Conservation (phyloP, 805 yeast species). For the Ogataea neopini region DNA sequence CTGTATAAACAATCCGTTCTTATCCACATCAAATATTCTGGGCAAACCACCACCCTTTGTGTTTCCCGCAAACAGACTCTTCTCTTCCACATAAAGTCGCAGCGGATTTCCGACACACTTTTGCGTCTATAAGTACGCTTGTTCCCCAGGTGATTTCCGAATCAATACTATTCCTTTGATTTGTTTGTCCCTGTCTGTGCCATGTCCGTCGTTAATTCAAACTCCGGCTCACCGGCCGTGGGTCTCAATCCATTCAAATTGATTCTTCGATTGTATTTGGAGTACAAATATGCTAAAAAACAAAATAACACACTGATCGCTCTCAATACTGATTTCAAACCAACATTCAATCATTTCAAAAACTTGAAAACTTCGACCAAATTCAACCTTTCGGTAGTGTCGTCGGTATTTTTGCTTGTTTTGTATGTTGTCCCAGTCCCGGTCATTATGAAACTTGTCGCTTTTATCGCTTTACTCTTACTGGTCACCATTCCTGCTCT, state of each 20-base stretch:
- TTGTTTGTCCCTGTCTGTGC: neutral
- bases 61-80: too few species aligned
- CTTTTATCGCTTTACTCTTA: conserved; percentile 39
- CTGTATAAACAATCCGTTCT: conserved; percentile 6
- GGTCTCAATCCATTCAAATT: conserved; percentile 19
- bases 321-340: conserved; percentile 21
- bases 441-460: conserved; percentile 37
- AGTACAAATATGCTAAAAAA: conserved; percentile 19
- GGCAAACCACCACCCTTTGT: neutral
- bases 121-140: neutral
- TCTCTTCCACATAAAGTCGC: too few species aligned
- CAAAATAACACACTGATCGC: conserved; percentile 23
- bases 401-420: conserved; percentile 57
- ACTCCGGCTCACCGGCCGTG: conserved; percentile 1
- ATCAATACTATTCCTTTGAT: neutral
- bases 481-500: conserved; percentile 69
- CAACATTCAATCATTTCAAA: conserved; percentile 25
- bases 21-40: conserved; percentile 1
- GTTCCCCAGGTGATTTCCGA: neutral
- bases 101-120: neutral
- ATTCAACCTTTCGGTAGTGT: conserved; percentile 39
- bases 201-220: conserved; percentile 1
- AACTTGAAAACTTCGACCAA: conserved; percentile 40
- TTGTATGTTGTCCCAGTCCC: conserved; percentile 58
- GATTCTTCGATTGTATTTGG: conserved; percentile 23